Percentiles rank a stretch among this genome's conserved stretches.
These are phyloP conservation scores for Hemisphaericaspora subhashii DNA, from an alignment of 1,139 yeast genomes.

Conservation along the genomic window DNA sequence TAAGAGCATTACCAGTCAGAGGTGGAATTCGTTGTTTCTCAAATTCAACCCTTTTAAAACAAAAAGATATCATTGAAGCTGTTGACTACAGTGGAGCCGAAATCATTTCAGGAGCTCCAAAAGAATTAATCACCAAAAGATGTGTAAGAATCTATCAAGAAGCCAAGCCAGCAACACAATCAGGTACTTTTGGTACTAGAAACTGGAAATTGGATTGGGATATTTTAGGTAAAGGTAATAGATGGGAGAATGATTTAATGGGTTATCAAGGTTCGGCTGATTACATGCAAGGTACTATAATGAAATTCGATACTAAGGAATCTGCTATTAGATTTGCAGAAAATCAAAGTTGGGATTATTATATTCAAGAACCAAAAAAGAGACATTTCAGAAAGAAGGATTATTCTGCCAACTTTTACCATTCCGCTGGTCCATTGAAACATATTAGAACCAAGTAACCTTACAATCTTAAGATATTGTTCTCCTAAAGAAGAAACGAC, in stretches of 20 bases:
- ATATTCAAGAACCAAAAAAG: conserved; percentile 77
- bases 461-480: too few species aligned
- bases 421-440: conserved; percentile 71
- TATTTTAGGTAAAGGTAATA: conserved; percentile 68
- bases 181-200: conserved; percentile 56
- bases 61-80: conserved; percentile 16
- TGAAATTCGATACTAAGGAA: conserved; percentile 74
- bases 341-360: conserved; percentile 85
- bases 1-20: conserved; percentile 16
- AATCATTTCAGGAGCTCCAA: conserved; percentile 78
- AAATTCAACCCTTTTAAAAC: conserved; percentile 18
- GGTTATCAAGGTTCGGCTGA: conserved; percentile 84
- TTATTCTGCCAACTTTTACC: conserved; percentile 70
- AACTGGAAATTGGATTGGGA: conserved; percentile 88
- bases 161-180: conserved; percentile 80
- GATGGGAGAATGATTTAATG: conserved; percentile 90
- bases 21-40: conserved; percentile 25
- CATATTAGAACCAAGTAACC: conserved; percentile 75
- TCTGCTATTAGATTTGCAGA: conserved; percentile 79
- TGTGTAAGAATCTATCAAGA: conserved; percentile 78
- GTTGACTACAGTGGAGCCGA: conserved; percentile 44
- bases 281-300: conserved; percentile 82
- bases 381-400: conserved; percentile 76
- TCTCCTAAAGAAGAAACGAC: neutral
- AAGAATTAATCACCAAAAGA: conserved; percentile 59